phyloP scores from a whole-genome alignment of 768 basidiomycete species.

The Boletus rubroflammeus region DNA sequence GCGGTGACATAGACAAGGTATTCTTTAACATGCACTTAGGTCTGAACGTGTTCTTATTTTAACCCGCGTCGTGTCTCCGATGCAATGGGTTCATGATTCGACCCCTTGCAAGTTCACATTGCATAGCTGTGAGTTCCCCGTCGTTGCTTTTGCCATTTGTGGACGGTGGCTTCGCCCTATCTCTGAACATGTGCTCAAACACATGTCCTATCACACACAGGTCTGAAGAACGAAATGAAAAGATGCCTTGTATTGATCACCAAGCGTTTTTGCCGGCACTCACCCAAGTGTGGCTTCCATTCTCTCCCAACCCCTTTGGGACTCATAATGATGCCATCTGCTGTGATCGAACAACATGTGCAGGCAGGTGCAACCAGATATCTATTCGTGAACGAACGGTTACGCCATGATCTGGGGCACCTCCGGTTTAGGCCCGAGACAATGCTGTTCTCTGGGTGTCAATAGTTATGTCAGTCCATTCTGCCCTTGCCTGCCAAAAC shows the following conservation, averaged over 20 bases:
- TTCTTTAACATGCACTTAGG: background rate
- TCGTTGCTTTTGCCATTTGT: constrained; percentile 16
- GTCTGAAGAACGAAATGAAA: constrained; percentile 18
- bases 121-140: constrained; percentile 19
- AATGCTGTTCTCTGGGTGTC: constrained; percentile 10
- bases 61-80: background rate
- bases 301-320: constrained; percentile 19
- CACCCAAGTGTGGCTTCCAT: constrained; percentile 20
- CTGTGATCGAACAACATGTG: constrained; percentile 18
- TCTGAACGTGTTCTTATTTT: background rate
- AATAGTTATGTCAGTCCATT: constrained; percentile 11
- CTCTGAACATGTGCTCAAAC: constrained; percentile 15
- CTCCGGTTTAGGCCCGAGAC: constrained; percentile 11
- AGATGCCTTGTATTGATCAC: constrained; percentile 25
- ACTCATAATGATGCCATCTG: constrained; percentile 20
- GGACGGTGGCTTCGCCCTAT: constrained; percentile 11
- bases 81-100: background rate
- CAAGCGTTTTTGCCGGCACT: constrained; percentile 10
- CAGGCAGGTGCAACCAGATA: constrained; percentile 9
- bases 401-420: constrained; percentile 17
- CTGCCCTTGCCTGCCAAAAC: constrained; percentile 1
- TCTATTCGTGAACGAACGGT: constrained; percentile 8
- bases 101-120: constrained; percentile 7
- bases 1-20: background rate
- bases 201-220: constrained; percentile 16